Evolutionary conservation across 495 filamentous ascomycete genomes (phyloP).

Genomic region (Mytilinidion resinicola): DNA sequence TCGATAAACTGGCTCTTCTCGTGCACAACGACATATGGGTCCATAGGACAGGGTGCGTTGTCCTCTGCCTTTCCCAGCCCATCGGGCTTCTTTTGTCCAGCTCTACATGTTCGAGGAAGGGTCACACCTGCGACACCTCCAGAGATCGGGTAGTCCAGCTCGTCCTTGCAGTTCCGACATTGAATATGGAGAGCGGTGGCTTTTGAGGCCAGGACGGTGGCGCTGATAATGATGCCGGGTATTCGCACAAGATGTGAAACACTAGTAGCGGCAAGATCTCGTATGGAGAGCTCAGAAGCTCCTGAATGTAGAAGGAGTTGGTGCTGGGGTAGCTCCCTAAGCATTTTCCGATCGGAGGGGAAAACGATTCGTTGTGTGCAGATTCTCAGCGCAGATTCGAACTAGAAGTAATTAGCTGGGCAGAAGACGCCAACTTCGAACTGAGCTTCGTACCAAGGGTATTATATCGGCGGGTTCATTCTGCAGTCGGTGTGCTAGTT

Average conservation of each 20-base stretch:
- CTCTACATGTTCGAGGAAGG: constrained; percentile 65
- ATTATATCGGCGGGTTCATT: constrained; percentile 91
- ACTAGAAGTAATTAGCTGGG: constrained; percentile 47
- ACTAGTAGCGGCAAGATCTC: constrained; percentile 84
- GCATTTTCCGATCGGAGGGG: constrained; percentile 42
- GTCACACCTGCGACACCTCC: constrained; percentile 83
- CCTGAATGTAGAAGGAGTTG: constrained; percentile 93
- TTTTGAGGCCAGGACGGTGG: constrained; percentile 93
- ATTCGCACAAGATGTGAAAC: constrained; percentile 94
- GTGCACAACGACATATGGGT: constrained; percentile 92
- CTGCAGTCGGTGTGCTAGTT: constrained; percentile 83
- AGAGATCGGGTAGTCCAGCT: constrained; percentile 62
- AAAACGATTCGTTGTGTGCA: constrained; percentile 90
- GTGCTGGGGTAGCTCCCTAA: constrained; percentile 68
- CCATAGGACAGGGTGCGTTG: constrained; percentile 73
- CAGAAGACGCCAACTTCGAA: neutral
- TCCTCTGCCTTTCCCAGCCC: constrained; percentile 39
- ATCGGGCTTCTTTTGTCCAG: constrained; percentile 49
- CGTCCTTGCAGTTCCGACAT: constrained; percentile 79
- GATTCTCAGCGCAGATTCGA: constrained; percentile 81
- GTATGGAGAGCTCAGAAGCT: constrained; percentile 85
- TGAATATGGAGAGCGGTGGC: constrained; percentile 79
- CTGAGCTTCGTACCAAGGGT: constrained; percentile 59
- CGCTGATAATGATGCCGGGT: constrained; percentile 95
- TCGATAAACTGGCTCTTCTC: constrained; percentile 95